These are phyloP conservation scores for Helichrysum umbraculigerum DNA, from an alignment of 129 eudicot genomes.

Conservation along the genomic window DNA sequence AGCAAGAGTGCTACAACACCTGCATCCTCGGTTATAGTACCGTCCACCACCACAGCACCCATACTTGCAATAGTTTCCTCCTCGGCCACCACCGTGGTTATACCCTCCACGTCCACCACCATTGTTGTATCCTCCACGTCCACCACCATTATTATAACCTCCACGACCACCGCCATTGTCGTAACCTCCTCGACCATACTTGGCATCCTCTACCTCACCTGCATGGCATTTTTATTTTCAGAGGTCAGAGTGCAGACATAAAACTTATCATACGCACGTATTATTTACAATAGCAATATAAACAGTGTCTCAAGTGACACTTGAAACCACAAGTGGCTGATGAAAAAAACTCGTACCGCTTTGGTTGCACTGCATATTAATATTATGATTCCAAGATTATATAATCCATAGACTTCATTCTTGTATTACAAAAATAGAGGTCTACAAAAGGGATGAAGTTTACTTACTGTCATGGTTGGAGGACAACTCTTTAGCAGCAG, in stretches of 20 bases:
- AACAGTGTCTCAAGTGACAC: too few relatives aligned
- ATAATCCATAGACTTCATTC: too few relatives aligned
- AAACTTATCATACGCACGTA: not conserved
- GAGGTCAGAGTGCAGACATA: too few relatives aligned
- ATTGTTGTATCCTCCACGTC: not conserved
- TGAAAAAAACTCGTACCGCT: too few relatives aligned
- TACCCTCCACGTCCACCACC: conserved; percentile 9
- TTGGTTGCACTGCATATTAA: too few relatives aligned
- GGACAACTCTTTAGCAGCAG: conserved; percentile 32
- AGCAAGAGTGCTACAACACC: conserved; percentile 30
- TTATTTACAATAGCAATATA: too few relatives aligned
- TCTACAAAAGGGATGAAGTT: not conserved
- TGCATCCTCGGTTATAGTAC: conserved; percentile 31
- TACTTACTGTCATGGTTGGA: conserved; percentile 30
- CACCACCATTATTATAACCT: not conserved
- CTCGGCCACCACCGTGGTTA: conserved; percentile 13
- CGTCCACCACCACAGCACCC: conserved; percentile 33
- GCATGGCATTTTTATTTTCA: not conserved
- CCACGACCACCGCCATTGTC: conserved; percentile 6
- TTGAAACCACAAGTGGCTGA: too few relatives aligned
- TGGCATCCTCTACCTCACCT: conserved; percentile 26
- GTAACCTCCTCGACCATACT: not conserved
- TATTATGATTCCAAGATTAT: too few relatives aligned
- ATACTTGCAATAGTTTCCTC: conserved; percentile 20
- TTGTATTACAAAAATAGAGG: not conserved